phyloP scores from a whole-genome alignment of 2,329 filamentous ascomycete genomes.

The Paecilomyces dactylethromorphus region DNA sequence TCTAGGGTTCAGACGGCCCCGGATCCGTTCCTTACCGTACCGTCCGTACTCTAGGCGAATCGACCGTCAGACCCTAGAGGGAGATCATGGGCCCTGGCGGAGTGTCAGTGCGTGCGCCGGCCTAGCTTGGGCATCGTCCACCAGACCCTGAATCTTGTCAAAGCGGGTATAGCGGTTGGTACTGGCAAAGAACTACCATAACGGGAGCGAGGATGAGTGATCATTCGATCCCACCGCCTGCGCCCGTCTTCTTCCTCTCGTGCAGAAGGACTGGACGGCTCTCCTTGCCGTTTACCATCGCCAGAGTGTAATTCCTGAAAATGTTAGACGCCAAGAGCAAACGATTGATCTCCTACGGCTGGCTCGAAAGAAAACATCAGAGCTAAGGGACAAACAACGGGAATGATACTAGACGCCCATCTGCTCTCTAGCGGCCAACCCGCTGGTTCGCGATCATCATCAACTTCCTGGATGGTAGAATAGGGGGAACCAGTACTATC shows the following conservation, averaged over 20 bases:
- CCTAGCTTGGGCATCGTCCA: slow-evolving; percentile 1
- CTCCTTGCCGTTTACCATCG: neutral
- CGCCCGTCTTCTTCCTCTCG: neutral
- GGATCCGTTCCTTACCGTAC: neutral
- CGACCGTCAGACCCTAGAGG: neutral
- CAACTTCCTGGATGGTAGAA: neutral
- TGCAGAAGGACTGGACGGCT: neutral
- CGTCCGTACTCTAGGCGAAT: neutral
- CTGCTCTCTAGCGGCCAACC: neutral
- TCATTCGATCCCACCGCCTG: neutral
- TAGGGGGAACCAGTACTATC: neutral
- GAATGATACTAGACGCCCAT: neutral
- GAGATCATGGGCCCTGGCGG: slow-evolving; percentile 1
- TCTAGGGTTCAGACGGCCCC: neutral
- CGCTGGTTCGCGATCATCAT: neutral
- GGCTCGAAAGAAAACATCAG: neutral
- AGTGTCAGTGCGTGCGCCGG: slow-evolving; percentile 1
- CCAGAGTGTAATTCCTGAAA: neutral
- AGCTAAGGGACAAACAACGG: neutral
- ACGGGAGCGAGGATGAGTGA: neutral
- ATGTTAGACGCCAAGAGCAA: neutral
- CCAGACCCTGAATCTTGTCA: neutral
- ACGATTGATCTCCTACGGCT: neutral
- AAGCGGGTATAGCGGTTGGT: neutral
- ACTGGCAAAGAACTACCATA: neutral